Evolutionary conservation across 1,139 yeast genomes (phyloP).

Genomic region (Candida tunisiensis): DNA sequence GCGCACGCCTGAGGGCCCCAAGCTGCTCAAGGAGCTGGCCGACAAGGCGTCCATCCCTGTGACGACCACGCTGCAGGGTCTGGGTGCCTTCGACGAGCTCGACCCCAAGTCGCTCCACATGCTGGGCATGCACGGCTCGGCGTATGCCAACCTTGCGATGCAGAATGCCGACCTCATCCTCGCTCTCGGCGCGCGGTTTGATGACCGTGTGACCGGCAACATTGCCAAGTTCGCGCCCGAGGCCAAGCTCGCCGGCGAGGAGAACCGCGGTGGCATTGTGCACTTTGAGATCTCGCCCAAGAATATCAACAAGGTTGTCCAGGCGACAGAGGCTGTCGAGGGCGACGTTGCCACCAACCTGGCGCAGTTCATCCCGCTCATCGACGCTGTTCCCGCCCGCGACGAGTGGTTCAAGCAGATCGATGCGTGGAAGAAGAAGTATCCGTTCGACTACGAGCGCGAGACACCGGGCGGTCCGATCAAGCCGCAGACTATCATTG

Average conservation of each 20-base stretch:
- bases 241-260: constrained; percentile 77
- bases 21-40: constrained; percentile 61
- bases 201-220: constrained; percentile 91
- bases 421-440: constrained; percentile 68
- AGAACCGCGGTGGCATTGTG: constrained; percentile 85
- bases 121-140: constrained; percentile 98
- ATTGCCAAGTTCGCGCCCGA: constrained; percentile 83
- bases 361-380: constrained; percentile 51
- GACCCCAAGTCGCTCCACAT: constrained; percentile 85
- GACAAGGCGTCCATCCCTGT: constrained; percentile 91
- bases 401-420: constrained; percentile 65
- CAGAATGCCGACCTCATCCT: constrained; percentile 86
- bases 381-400: constrained; percentile 43
- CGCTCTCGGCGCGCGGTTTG: constrained; percentile 94
- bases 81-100: constrained; percentile 87
- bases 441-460: constrained; percentile 64
- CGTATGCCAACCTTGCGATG: constrained; percentile 86
- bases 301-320: constrained; percentile 93
- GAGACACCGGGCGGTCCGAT: constrained; percentile 49
- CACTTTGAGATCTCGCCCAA: constrained; percentile 94
- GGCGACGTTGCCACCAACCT: constrained; percentile 85
- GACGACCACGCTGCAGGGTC: constrained; percentile 85
- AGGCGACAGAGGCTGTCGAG: constrained; percentile 92
- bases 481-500: constrained; percentile 85
- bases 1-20: constrained; percentile 69